phyloP scores from a whole-genome alignment of 2,329 filamentous ascomycete species.

The Ophiostoma tasmaniense region DNA sequence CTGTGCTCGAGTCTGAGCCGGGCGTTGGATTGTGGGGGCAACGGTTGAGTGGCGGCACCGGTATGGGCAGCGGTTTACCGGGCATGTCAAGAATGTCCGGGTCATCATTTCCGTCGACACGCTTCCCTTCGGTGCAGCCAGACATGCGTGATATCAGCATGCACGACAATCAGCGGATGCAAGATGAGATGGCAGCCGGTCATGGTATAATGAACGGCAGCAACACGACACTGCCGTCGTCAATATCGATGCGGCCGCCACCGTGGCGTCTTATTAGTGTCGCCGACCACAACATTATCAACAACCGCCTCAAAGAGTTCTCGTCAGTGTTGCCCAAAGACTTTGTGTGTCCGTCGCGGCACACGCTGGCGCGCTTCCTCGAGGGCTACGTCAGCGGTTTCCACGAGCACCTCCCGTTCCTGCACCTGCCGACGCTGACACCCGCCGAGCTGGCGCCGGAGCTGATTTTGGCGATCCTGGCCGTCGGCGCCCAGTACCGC shows the following conservation, averaged over 20 bases:
- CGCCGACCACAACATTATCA: constrained; percentile 47
- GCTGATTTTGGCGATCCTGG: constrained; percentile 57
- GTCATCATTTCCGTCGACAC: constrained; percentile 46
- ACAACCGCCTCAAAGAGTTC: constrained; percentile 53
- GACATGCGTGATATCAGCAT: constrained; percentile 37
- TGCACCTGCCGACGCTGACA: constrained; percentile 59
- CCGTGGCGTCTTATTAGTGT: constrained; percentile 41
- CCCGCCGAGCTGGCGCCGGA: constrained; percentile 59
- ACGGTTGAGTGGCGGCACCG: constrained; percentile 31
- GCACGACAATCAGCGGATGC: constrained; percentile 32
- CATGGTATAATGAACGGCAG: not conserved
- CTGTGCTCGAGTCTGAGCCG: constrained; percentile 46
- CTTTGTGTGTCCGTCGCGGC: constrained; percentile 60
- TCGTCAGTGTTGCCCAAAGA: constrained; percentile 50
- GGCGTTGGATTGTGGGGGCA: constrained; percentile 44
- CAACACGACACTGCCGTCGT: not conserved
- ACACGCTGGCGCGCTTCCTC: constrained; percentile 59
- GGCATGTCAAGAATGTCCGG: constrained; percentile 35
- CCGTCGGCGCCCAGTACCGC: constrained; percentile 59
- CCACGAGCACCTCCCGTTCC: constrained; percentile 49
- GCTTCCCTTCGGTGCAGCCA: constrained; percentile 46
- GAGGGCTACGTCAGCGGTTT: constrained; percentile 64
- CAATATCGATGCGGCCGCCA: constrained; percentile 25
- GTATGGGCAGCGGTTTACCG: not conserved
- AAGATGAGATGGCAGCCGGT: constrained; percentile 29